Conservation (phyloP, 495 filamentous ascomycete genomes). For the Penicillium silybi region DNA sequence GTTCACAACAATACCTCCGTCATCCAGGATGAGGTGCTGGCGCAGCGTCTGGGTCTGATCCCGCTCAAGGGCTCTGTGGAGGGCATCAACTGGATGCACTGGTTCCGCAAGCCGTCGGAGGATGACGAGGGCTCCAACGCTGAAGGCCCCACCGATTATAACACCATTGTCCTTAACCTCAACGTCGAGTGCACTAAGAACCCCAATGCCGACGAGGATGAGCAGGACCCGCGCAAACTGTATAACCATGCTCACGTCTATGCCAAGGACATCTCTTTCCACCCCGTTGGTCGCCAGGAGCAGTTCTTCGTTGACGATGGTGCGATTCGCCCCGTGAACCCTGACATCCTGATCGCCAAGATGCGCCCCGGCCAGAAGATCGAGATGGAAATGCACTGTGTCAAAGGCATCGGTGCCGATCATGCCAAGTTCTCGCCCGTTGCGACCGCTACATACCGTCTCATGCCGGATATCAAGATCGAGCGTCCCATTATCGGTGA, state of each 20-base stretch:
- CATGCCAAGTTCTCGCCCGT: constrained; percentile 98
- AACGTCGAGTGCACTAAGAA: constrained; percentile 74
- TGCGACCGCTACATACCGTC: constrained; percentile 85
- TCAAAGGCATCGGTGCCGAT: constrained; percentile 91
- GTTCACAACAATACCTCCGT: constrained; percentile 93
- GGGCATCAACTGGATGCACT: constrained; percentile 75
- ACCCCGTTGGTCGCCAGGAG: constrained; percentile 68
- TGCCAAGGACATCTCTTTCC: constrained; percentile 72
- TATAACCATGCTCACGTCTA: constrained; percentile 88
- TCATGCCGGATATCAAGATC: constrained; percentile 85
- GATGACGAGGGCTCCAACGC: constrained; percentile 48
- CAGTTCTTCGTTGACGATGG: constrained; percentile 62
- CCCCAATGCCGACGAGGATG: constrained; percentile 58
- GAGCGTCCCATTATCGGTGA: constrained; percentile 72
- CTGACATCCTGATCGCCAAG: constrained; percentile 92
- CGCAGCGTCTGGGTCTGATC: constrained; percentile 82
- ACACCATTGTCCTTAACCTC: constrained; percentile 72
- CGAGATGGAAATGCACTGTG: constrained; percentile 75
- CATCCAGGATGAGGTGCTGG: constrained; percentile 94
- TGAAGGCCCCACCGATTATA: constrained; percentile 61
- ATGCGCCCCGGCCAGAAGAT: constrained; percentile 87
- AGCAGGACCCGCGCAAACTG: constrained; percentile 74
- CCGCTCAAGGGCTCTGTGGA: constrained; percentile 75
- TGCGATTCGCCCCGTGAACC: constrained; percentile 71
- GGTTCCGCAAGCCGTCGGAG: constrained; percentile 59